Evolutionary conservation across 2,329 filamentous ascomycete genomes (phyloP), one percentile per base, ranked within the genome.

Genomic region (Periconia digitata): DNA sequence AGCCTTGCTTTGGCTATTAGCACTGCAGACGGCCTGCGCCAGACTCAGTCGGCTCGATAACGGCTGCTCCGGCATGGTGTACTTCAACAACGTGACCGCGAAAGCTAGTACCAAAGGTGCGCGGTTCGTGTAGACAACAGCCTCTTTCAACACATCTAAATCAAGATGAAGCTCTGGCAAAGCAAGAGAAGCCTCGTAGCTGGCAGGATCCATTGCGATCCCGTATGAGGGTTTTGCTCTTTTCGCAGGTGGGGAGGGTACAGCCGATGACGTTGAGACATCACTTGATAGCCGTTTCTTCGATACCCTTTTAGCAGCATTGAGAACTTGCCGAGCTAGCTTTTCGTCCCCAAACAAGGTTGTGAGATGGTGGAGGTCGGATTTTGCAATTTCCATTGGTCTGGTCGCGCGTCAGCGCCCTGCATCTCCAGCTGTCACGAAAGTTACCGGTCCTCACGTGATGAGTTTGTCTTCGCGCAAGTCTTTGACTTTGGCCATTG

Each of bases 41-140:
- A 96, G 75, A 64, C 90, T 95, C 17, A 95, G 74, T 40, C 89
- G 79, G 65, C 89, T 92, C n/a, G 89, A 94, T 3, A 86, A 77
- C 3, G 90, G 90, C 66, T 96, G 91, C 56, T 89, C 85, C 0
- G 90, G 88, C 86, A 92, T 92, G 0, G 89, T 95, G 64, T 87
- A 85, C 39, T 87, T 85, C 40, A 95, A 67, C 41, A 92, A 66
- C 50, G 84, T 82, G 13, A 90, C 81, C 1, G 87, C 85, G 69
- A 95, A 95, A 0, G 90, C 90, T 5, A 95, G 78, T 1, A 95
- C 84, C 1, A 95, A 74, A 1, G 91, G 90, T 2, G 91, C 90
- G 34, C 91, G 79, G 62, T 95, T 95, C 0, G 89, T 94, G 52
- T 85, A 74, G 1, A 95, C 58, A 0, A 76, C 74, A 1, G 82